Conservation (phyloP, 2,329 filamentous ascomycete genomes). For the Trichoderma sp. region DNA sequence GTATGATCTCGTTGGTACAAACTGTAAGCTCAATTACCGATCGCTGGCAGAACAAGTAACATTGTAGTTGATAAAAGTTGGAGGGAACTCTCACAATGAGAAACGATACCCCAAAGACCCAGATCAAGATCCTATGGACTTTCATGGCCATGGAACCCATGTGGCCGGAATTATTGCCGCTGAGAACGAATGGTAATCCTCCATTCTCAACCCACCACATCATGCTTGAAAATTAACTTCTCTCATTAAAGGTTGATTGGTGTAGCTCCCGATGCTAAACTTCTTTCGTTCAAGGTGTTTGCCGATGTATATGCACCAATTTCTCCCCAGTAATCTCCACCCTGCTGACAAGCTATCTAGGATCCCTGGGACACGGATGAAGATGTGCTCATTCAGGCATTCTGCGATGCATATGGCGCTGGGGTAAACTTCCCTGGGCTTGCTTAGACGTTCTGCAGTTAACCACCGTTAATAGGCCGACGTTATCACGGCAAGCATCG, state of each 20-base stretch:
- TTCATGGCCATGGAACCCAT: slow-evolving; percentile 24
- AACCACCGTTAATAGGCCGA: slow-evolving; percentile 34
- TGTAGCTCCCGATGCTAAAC: slow-evolving; percentile 43
- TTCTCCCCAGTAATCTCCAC: not conserved
- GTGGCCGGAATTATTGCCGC: slow-evolving; percentile 50
- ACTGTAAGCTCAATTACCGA: slow-evolving; percentile 27
- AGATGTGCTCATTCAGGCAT: slow-evolving; percentile 35
- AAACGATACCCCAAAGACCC: slow-evolving; percentile 31
- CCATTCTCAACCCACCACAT: not conserved
- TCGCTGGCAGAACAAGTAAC: too few relatives aligned
- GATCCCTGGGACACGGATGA: slow-evolving; percentile 33
- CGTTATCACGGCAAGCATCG: slow-evolving; percentile 43
- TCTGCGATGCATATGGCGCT: slow-evolving; percentile 37
- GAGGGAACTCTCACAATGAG: slow-evolving; percentile 33
- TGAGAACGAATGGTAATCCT: slow-evolving; percentile 34
- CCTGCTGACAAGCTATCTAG: slow-evolving; percentile 19
- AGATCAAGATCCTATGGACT: slow-evolving; percentile 29
- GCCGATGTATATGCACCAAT: slow-evolving; percentile 28
- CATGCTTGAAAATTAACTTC: not conserved
- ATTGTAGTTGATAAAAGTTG: not conserved
- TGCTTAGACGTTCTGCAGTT: not conserved
- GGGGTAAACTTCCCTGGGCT: slow-evolving; percentile 26
- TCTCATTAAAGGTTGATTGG: slow-evolving; percentile 37
- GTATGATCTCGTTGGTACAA: slow-evolving; percentile 37
- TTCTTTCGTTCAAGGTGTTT: slow-evolving; percentile 45